Conservation (phyloP, 2,329 filamentous ascomycete species). For the Ophiostoma sp. region DNA sequence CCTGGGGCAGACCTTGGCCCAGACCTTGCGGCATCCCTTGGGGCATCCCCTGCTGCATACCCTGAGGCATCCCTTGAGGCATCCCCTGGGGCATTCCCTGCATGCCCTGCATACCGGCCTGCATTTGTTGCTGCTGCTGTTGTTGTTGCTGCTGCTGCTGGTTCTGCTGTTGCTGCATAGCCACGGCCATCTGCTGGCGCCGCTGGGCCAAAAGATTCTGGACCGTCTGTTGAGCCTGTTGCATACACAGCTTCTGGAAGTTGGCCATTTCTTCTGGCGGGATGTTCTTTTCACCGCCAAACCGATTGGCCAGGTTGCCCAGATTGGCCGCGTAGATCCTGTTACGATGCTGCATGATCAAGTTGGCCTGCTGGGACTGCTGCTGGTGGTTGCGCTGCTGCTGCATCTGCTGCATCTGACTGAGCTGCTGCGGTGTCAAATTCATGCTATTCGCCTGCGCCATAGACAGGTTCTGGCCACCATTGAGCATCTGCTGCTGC, state of each 20-base stretch:
- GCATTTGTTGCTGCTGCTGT: conserved; percentile 26
- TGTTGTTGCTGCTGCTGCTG: conserved; percentile 31
- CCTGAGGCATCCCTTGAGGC: conserved; percentile 19
- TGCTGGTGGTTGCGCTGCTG: conserved; percentile 34
- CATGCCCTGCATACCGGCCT: conserved; percentile 15
- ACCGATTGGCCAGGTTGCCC: conserved; percentile 38
- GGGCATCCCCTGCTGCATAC: conserved; percentile 1
- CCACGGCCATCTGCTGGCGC: conserved; percentile 30
- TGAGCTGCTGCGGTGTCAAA: conserved; percentile 35
- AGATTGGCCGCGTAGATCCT: conserved; percentile 45
- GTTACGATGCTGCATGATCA: conserved; percentile 29
- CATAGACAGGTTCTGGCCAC: conserved; percentile 33
- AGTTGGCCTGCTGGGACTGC: conserved; percentile 34
- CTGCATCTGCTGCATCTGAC: conserved; percentile 33
- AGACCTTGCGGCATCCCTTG: conserved; percentile 28
- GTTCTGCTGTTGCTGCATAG: conserved; percentile 22
- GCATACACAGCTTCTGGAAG: conserved; percentile 46
- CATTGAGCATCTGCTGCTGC: conserved; percentile 37
- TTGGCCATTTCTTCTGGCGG: conserved; percentile 48
- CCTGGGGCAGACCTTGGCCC: conserved; percentile 25
- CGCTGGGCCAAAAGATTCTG: conserved; percentile 32
- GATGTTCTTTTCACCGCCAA: conserved; percentile 47
- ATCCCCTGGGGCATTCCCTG: conserved; percentile 26
- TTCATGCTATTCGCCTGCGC: conserved; percentile 35
- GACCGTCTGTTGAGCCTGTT: conserved; percentile 24